Percentiles rank a stretch among this genome's conserved stretches.
Conservation (phyloP, 2,329 filamentous ascomycete species). For the Phialophora tarda region DNA sequence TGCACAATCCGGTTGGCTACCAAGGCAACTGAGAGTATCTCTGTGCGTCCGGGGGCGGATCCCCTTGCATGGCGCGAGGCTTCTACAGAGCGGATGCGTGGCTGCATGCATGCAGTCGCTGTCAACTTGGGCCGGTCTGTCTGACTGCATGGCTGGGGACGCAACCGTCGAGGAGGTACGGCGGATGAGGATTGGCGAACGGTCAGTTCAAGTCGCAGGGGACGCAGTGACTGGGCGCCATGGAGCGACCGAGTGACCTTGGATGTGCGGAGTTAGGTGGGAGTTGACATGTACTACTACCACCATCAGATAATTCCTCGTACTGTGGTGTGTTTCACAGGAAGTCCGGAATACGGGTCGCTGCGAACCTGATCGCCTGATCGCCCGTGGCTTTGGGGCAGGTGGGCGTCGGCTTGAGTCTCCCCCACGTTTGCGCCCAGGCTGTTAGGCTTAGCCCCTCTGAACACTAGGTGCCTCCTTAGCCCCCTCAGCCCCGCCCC, state of each 20-base stretch:
- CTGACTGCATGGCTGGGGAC: neutral
- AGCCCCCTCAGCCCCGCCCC: too few relatives aligned
- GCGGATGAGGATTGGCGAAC: too few relatives aligned
- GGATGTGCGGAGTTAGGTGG: neutral
- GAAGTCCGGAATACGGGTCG: neutral
- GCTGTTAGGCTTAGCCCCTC: neutral
- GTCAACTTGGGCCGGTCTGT: neutral
- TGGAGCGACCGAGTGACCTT: neutral
- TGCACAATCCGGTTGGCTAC: constrained; percentile 30
- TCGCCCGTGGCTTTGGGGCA: neutral
- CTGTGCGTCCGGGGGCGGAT: neutral
- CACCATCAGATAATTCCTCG: too few relatives aligned
- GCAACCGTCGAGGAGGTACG: neutral
- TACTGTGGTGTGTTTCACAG: neutral
- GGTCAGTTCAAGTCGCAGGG: too few relatives aligned
- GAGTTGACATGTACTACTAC: neutral
- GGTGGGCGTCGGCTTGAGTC: neutral
- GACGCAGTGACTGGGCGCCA: neutral
- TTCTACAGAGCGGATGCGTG: neutral
- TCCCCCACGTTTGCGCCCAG: neutral
- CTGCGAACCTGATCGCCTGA: constrained; percentile 1
- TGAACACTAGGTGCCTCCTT: neutral
- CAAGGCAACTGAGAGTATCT: neutral
- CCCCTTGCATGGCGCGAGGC: neutral
- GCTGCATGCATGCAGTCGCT: neutral